Percentiles rank a stretch among this genome's conserved stretches.
Evolutionary conservation across 2,329 filamentous ascomycete species (phyloP).

Genomic region (Cladosporium velox): DNA sequence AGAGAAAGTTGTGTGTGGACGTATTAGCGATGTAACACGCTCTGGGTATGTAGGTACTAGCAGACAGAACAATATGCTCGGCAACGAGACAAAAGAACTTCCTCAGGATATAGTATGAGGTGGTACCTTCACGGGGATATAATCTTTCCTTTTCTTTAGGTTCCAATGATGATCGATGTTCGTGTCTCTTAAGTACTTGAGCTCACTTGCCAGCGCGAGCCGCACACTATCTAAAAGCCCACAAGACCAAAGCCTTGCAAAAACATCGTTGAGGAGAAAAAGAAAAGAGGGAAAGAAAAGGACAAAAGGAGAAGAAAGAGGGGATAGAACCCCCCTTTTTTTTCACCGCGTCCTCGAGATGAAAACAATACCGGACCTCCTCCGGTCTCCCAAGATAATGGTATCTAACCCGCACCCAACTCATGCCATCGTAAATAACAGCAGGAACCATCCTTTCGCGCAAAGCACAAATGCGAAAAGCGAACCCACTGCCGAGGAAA

Average conservation of each 20-base stretch:
- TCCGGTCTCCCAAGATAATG: slow-evolving; percentile 1
- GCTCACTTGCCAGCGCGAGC: slow-evolving; percentile 15
- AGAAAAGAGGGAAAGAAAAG: too few species aligned
- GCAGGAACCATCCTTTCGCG: not conserved
- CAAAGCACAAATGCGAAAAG: not conserved
- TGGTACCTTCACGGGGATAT: not conserved
- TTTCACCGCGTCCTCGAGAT: too few species aligned
- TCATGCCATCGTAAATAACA: slow-evolving; percentile 18
- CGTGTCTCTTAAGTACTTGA: not conserved
- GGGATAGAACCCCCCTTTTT: too few species aligned
- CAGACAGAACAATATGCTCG: not conserved
- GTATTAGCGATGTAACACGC: not conserved
- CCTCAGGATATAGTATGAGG: not conserved
- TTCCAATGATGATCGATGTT: not conserved
- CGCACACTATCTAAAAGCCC: not conserved
- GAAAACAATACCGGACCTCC: not conserved
- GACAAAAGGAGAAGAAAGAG: too few species aligned
- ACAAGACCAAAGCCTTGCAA: not conserved
- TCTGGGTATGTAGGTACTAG: not conserved
- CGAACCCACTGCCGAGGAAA: not conserved
- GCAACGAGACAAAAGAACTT: not conserved
- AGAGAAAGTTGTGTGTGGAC: not conserved
- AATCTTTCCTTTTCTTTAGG: not conserved
- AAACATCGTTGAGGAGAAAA: not conserved
- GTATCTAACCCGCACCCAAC: slow-evolving; percentile 4